A percentile compares a stretch with the other conserved stretches of the same genome.
Conservation (phyloP, 1,284 basidiomycete species). For the Cystobasidiaceae sp. region DNA sequence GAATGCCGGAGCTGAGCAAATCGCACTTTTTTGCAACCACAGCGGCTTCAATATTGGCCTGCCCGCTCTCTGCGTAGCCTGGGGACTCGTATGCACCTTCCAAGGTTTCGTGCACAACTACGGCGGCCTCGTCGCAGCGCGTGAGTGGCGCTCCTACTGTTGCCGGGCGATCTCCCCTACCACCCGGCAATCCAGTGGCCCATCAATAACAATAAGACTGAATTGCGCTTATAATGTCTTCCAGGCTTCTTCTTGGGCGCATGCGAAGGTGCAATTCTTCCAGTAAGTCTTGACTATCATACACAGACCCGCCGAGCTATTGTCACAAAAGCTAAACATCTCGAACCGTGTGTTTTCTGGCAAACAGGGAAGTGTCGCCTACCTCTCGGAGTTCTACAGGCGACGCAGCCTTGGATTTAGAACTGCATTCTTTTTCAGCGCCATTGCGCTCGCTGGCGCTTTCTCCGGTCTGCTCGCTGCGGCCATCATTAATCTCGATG, state of each 20-base stretch:
- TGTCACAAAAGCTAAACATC: no score
- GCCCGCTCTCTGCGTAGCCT: constrained; percentile 2
- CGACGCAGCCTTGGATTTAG: neutral
- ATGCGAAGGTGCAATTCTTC: constrained; percentile 30
- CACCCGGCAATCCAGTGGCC: neutral
- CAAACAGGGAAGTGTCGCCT: constrained; percentile 4
- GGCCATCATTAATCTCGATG: constrained; percentile 47
- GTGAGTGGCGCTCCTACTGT: no score
- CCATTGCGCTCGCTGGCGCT: constrained; percentile 48
- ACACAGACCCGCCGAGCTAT: neutral
- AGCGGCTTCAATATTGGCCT: constrained; percentile 17
- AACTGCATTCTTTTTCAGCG: constrained; percentile 46
- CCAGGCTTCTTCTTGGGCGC: constrained; percentile 54
- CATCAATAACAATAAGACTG: neutral
- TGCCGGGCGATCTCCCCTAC: no score
- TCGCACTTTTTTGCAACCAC: neutral
- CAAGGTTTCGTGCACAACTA: constrained; percentile 55
- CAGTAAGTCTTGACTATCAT: neutral
- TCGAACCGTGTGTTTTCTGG: neutral
- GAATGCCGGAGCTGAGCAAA: neutral
- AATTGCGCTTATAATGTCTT: neutral
- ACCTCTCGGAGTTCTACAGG: constrained; percentile 25
- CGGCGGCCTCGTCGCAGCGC: constrained; percentile 55
- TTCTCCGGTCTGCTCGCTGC: constrained; percentile 50
- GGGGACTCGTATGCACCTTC: constrained; percentile 27